Evolutionary conservation across 192 early-diverging fungal species (phyloP), one percentile per base, ranked within the genome.

Genomic region (Rhizophagus prolifer): DNA sequence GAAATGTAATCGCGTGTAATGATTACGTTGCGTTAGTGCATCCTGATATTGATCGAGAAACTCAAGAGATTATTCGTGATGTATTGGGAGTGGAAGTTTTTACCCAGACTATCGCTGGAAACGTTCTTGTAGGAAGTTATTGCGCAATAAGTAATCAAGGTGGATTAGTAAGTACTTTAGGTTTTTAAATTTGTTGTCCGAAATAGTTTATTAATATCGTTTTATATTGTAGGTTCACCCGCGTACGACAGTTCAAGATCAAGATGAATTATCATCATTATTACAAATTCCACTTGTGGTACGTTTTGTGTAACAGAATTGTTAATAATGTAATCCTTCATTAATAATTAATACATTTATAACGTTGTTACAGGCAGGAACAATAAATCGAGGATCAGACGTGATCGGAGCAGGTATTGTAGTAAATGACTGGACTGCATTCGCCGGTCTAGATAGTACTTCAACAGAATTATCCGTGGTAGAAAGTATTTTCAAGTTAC

Each of bases 1-100:
- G 97, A 62, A 99, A 99, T 85, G 97, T 99, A 23, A 96, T 99
- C 88, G 96, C 95, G 25, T 99, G 97, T 88, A 99, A 99, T 82
- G 97, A 99, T 82, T 97, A 99, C 81, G 97, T 97, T 44, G 97
- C 97, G 3, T 89, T 99, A 34, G 95, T 98, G 25, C 97, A 99
- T 80, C 97, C 97, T 23, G 97, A 99, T 82, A 91, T 99, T 70
- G 97, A 99, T 84, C 86, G 94, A 65, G 97, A 99, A 81, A 99
- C 97, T 16, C 97, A 99, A 82, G 97, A 99, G 81, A 98, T 99
- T 75, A 98, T 99, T 86, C 94, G 95, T 58, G 97, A 99, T 84
- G 94, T 94, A n/a, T 88, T 99, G 31, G 91, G 93, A 69, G 97
- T 99, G 44, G 97, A 99, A 82, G 97, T 99, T 12, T 99, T 99